These are phyloP conservation scores for Aspergillus campestris DNA, from an alignment of 495 filamentous ascomycete genomes.

Conservation along the genomic window DNA sequence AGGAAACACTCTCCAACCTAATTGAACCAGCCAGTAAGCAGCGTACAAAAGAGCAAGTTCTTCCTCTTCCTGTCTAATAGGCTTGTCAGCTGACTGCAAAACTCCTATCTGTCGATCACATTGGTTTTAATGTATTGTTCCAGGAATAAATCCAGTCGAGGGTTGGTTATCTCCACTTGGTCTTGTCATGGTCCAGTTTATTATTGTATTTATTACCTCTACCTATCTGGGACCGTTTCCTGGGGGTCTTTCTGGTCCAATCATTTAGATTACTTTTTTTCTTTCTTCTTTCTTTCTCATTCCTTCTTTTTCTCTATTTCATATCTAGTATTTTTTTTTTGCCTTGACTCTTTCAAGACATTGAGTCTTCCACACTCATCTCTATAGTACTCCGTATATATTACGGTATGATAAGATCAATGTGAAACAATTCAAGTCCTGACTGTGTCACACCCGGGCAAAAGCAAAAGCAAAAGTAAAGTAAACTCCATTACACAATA, in stretches of 20 bases:
- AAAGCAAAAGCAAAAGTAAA: background rate
- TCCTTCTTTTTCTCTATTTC: background rate
- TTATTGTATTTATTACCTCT: background rate
- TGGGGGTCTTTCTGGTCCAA: slow-evolving; percentile 2
- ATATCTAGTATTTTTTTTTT: no score
- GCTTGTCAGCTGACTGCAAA: background rate
- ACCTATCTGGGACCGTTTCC: background rate
- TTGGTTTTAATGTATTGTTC: slow-evolving; percentile 11
- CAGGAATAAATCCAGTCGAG: slow-evolving; percentile 8
- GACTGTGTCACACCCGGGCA: no score
- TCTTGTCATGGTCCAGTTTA: background rate
- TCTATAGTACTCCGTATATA: slow-evolving; percentile 1
- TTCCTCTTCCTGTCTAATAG: no score
- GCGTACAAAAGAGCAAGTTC: no score
- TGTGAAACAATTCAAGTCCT: no score
- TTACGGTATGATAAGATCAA: background rate
- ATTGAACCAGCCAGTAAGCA: no score
- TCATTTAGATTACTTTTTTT: slow-evolving; percentile 1
- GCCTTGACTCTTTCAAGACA: no score
- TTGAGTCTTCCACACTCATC: no score
- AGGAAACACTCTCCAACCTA: no score
- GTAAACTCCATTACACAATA: slow-evolving; percentile 4
- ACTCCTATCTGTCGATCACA: slow-evolving; percentile 28
- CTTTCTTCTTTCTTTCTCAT: slow-evolving; percentile 4
- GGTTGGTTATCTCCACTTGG: slow-evolving; percentile 15